A percentile compares a stretch with the other conserved stretches of the same genome.
Evolutionary conservation across 1,139 yeast genomes (phyloP).

Genomic region (Protomyces macrosporus): DNA sequence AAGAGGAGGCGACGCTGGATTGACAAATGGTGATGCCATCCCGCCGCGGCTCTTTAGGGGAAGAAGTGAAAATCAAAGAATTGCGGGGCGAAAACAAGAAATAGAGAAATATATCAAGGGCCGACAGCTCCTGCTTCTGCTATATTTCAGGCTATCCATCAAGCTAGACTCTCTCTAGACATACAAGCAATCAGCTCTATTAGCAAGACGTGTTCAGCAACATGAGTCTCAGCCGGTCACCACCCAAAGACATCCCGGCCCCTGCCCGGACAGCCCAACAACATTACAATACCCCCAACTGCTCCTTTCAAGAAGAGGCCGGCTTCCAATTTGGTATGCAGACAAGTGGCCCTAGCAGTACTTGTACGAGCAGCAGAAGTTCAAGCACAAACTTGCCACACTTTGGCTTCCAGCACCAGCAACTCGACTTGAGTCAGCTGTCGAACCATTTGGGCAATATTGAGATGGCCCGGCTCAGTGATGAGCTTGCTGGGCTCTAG

Average conservation of each 20-base stretch:
- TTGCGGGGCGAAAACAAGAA: too few species aligned
- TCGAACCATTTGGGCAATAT: constrained; percentile 8
- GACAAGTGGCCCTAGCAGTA: not conserved
- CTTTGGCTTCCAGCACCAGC: not conserved
- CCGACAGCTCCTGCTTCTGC: too few species aligned
- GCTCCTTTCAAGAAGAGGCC: constrained; percentile 5
- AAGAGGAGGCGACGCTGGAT: too few species aligned
- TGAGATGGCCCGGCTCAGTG: constrained; percentile 18
- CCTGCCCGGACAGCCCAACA: not conserved
- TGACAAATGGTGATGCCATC: too few species aligned
- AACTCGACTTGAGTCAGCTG: constrained; percentile 8
- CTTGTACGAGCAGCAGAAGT: not conserved
- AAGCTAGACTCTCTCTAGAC: too few species aligned
- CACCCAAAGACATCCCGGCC: not conserved
- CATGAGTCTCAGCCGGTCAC: not conserved
- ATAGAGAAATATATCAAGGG: too few species aligned
- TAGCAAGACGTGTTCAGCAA: not conserved
- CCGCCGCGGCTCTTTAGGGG: too few species aligned
- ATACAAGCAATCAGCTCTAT: too few species aligned
- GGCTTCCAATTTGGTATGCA: not conserved
- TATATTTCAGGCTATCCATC: too few species aligned
- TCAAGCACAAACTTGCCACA: not conserved
- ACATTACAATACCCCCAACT: not conserved
- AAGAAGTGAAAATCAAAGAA: too few species aligned
- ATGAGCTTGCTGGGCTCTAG: constrained; percentile 4